A percentile compares a stretch with the other conserved stretches of the same genome.
phyloP scores from a whole-genome alignment of 768 basidiomycete species.

The Termitomyces eurrhizus region DNA sequence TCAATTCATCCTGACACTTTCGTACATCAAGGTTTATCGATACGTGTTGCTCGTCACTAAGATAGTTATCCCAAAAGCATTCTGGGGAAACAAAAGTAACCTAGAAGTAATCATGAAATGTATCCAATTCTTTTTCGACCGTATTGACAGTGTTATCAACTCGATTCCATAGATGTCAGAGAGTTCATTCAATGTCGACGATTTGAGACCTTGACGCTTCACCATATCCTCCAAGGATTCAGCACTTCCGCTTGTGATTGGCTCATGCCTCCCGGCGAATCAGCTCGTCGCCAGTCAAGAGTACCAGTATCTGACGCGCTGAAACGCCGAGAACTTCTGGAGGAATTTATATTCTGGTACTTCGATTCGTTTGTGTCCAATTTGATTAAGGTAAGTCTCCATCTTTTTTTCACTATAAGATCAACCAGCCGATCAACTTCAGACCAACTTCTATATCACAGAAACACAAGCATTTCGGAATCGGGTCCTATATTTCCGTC shows the following conservation, averaged over 20 bases:
- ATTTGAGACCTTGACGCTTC: conserved; percentile 78
- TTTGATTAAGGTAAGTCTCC: conserved; percentile 59
- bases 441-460: conserved; percentile 95
- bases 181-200: conserved; percentile 71
- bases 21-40: conserved; percentile 55
- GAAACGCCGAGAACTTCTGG: conserved; percentile 76
- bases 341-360: conserved; percentile 94
- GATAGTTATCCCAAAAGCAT: conserved; percentile 62
- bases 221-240: conserved; percentile 74
- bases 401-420: conserved; percentile 16
- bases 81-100: conserved; percentile 79
- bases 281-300: conserved; percentile 37
- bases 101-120: conserved; percentile 52
- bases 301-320: conserved; percentile 61
- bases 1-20: background rate
- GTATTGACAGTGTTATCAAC: background rate
- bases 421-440: background rate
- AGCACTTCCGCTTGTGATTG: conserved; percentile 74
- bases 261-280: conserved; percentile 49
- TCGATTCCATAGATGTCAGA: conserved; percentile 52
- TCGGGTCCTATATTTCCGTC: conserved; percentile 84
- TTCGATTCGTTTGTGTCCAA: conserved; percentile 83
- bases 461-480: conserved; percentile 86
- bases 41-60: conserved; percentile 64
- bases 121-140: conserved; percentile 27